Evolutionary conservation across 2,329 filamentous ascomycete species (phyloP).

Genomic region (Diplodia corticola): DNA sequence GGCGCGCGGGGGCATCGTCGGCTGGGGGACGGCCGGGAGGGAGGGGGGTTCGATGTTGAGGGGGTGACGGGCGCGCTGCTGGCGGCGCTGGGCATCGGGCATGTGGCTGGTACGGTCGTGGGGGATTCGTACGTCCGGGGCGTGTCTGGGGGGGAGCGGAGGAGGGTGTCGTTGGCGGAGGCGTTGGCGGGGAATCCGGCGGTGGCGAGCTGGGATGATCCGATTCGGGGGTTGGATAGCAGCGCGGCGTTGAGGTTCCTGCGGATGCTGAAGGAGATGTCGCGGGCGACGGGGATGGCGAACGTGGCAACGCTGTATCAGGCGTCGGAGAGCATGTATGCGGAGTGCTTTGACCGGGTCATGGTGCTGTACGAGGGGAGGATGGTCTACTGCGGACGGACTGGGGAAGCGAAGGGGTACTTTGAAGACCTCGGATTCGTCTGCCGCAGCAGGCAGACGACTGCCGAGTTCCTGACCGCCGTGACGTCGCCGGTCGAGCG

Average conservation of each 20-base stretch:
- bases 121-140: conserved; percentile 73
- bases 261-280: conserved; percentile 59
- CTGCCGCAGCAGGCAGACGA: conserved; percentile 66
- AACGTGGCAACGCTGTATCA: conserved; percentile 75
- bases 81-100: conserved; percentile 58
- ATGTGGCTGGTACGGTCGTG: conserved; percentile 71
- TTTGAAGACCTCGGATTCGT: conserved; percentile 68
- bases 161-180: conserved; percentile 51
- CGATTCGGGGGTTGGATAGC: conserved; percentile 70
- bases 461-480: conserved; percentile 70
- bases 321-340: conserved; percentile 49
- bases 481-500: conserved; percentile 65
- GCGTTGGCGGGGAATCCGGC: conserved; percentile 46
- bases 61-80: conserved; percentile 69
- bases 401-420: conserved; percentile 62
- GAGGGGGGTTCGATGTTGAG: conserved; percentile 56
- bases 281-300: conserved; percentile 45
- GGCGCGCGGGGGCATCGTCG: conserved; percentile 55
- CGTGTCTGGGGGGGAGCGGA: conserved; percentile 50
- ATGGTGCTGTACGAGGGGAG: conserved; percentile 43
- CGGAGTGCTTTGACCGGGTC: conserved; percentile 44
- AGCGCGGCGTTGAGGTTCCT: conserved; percentile 73
- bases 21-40: conserved; percentile 27
- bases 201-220: conserved; percentile 56
- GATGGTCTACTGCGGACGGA: conserved; percentile 61